Percentiles rank a stretch among this genome's conserved stretches.
Conservation (phyloP, 2,329 filamentous ascomycete species). For the Aspergillus alliaceus region DNA sequence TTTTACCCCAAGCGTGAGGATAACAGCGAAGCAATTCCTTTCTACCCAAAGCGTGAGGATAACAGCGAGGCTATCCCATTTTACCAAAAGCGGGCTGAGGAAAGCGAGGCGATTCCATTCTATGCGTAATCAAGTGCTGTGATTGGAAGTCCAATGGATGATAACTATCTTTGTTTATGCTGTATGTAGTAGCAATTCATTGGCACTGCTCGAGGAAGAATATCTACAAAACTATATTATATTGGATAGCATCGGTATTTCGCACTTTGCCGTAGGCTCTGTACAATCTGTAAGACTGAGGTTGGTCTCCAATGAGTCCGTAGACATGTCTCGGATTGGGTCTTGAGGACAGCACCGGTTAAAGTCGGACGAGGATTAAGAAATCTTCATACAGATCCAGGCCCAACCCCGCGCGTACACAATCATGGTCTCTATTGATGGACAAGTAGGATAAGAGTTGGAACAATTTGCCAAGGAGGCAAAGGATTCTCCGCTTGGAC, state of each 20-base stretch:
- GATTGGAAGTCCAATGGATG: not conserved
- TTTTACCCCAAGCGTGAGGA: not conserved
- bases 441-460: too few species aligned
- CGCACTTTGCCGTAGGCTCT: too few species aligned
- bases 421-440: too few species aligned
- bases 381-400: too few species aligned
- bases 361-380: too few species aligned
- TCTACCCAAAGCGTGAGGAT: not conserved
- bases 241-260: not conserved
- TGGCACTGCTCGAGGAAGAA: too few species aligned
- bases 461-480: not conserved
- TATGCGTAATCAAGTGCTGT: not conserved
- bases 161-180: not conserved
- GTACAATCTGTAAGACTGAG: too few species aligned
- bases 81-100: not conserved
- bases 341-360: too few species aligned
- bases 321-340: too few species aligned
- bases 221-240: not conserved
- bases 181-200: not conserved
- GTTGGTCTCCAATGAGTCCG: too few species aligned
- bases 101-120: not conserved
- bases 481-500: not conserved
- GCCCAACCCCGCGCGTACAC: too few species aligned
- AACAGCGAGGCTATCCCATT: not conserved
- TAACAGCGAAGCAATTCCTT: not conserved